phyloP scores from a whole-genome alignment of 169 alveolate species.

The Plasmodium blacklocki region DNA sequence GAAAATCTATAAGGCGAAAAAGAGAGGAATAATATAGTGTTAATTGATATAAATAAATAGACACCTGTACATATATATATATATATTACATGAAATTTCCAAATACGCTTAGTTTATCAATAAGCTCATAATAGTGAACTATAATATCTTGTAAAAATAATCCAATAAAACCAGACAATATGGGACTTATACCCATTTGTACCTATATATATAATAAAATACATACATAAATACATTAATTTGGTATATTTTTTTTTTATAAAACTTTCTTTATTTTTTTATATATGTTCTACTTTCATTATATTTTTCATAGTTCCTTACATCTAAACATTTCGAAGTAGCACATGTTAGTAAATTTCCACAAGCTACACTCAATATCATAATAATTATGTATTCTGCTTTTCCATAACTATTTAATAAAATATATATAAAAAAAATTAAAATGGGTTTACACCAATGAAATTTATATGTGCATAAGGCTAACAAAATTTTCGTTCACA shows the following conservation, averaged over 20 bases:
- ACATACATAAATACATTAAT: not conserved
- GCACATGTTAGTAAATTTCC: conserved; percentile 41
- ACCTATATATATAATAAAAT: conserved; percentile 12
- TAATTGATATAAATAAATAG: too few relatives aligned
- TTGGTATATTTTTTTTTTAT: not conserved
- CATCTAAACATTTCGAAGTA: conserved; percentile 28
- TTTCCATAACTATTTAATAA: conserved; percentile 23
- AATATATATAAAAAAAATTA: not conserved
- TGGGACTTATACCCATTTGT: conserved; percentile 53
- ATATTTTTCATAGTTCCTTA: conserved; percentile 7
- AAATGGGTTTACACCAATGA: not conserved
- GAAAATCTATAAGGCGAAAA: conserved; percentile 28
- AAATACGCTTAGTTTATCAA: conserved; percentile 4
- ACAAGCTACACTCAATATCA: conserved; percentile 30
- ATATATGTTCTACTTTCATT: too few relatives aligned
- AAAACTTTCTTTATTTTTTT: not conserved
- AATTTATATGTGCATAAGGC: not conserved
- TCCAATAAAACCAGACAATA: conserved; percentile 47
- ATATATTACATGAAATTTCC: conserved; percentile 32
- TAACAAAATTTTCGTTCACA: not conserved
- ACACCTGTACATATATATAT: not conserved
- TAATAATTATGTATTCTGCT: not conserved
- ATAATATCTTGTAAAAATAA: conserved; percentile 41
- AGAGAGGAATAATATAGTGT: not conserved
- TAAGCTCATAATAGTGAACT: not conserved